These are phyloP conservation scores for Termitomyces titanicus DNA, from an alignment of 768 basidiomycete species.

Conservation along the genomic window DNA sequence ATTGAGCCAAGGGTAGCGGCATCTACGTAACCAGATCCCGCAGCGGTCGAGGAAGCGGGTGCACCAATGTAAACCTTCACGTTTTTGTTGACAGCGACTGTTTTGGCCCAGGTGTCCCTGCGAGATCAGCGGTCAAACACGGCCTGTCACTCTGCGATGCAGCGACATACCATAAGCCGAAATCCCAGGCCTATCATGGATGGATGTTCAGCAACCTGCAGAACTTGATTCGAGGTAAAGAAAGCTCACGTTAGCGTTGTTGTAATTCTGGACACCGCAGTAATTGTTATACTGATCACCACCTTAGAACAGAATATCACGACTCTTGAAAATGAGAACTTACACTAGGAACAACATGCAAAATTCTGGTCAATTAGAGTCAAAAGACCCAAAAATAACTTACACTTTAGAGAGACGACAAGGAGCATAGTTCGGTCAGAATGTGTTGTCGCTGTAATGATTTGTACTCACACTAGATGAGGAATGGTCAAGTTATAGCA, in stretches of 20 bases:
- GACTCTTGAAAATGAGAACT: neutral
- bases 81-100: constrained; percentile 43
- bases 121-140: neutral
- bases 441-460: neutral
- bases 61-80: constrained; percentile 58
- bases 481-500: neutral
- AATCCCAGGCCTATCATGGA: constrained; percentile 40
- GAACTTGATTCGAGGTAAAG: neutral
- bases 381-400: neutral
- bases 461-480: constrained; percentile 9
- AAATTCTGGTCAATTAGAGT: neutral
- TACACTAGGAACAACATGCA: constrained; percentile 2
- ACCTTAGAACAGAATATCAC: neutral
- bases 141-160: neutral
- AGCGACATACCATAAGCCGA: constrained; percentile 36
- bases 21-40: constrained; percentile 51
- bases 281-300: constrained; percentile 18
- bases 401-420: constrained; percentile 5
- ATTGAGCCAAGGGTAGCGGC: constrained; percentile 38
- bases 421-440: neutral
- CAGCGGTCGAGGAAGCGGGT: constrained; percentile 47
- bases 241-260: constrained; percentile 33
- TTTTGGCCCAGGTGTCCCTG: constrained; percentile 58
- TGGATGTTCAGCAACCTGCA: neutral
- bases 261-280: constrained; percentile 34